Conservation (phyloP, 768 basidiomycete genomes). For the Termitomyces sp. region DNA sequence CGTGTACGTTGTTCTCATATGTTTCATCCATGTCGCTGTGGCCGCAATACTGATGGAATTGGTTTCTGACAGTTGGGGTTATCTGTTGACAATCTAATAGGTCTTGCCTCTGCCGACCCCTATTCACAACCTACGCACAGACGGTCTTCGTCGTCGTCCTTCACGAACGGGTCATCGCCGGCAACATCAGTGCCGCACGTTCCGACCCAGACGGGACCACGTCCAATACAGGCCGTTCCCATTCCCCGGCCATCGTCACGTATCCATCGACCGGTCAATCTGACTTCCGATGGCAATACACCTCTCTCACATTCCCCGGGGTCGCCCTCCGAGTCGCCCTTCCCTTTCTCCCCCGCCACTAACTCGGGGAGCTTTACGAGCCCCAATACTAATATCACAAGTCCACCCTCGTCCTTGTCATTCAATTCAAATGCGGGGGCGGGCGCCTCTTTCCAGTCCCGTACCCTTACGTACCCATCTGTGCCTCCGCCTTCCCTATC, state of each 20-base stretch:
- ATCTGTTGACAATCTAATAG: conserved; percentile 76
- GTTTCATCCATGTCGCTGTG: neutral
- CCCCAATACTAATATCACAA: conserved; percentile 63
- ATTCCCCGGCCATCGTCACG: conserved; percentile 72
- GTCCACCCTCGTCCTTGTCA: conserved; percentile 65
- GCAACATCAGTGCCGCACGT: conserved; percentile 41
- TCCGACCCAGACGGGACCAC: conserved; percentile 24
- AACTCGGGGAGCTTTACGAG: conserved; percentile 55
- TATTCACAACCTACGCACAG: conserved; percentile 71
- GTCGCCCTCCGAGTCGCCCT: conserved; percentile 66
- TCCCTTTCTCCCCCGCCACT: conserved; percentile 61
- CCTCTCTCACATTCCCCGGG: conserved; percentile 59
- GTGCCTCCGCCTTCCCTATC: conserved; percentile 82
- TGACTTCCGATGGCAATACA: conserved; percentile 50
- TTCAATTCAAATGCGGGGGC: conserved; percentile 38
- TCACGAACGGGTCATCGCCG: conserved; percentile 39
- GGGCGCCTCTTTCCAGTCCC: conserved; percentile 25
- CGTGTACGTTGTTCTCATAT: conserved; percentile 48
- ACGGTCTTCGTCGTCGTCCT: conserved; percentile 40
- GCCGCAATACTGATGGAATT: conserved; percentile 2
- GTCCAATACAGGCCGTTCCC: conserved; percentile 56
- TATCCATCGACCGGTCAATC: conserved; percentile 51
- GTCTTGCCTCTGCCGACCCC: conserved; percentile 61
- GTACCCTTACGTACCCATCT: conserved; percentile 69
- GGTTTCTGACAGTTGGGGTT: conserved; percentile 54